These are phyloP conservation scores for Talaromyces sp. DNA, from an alignment of 2,329 filamentous ascomycete genomes.

Conservation along the genomic window DNA sequence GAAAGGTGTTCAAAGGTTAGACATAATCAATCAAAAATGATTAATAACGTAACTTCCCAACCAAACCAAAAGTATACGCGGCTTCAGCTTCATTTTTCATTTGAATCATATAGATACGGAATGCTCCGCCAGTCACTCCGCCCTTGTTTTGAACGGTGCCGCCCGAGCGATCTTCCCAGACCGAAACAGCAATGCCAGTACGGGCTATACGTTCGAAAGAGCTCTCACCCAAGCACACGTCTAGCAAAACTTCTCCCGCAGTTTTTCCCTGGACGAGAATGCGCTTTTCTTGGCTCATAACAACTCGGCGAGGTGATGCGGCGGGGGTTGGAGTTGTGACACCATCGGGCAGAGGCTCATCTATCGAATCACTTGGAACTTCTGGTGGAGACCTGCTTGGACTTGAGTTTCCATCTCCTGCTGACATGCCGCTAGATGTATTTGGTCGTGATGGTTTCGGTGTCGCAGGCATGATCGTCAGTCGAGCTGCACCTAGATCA, in stretches of 20 bases:
- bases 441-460: conserved; percentile 26
- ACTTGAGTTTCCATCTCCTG: background rate
- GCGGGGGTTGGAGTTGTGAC: conserved; percentile 15
- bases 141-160: conserved; percentile 52
- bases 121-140: conserved; percentile 55
- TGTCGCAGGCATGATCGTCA: conserved; percentile 69
- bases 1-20: background rate
- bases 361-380: conserved; percentile 18
- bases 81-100: conserved; percentile 51
- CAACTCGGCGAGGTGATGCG: conserved; percentile 42
- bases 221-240: conserved; percentile 77
- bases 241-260: conserved; percentile 63
- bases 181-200: conserved; percentile 80
- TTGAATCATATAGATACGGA: conserved; percentile 62
- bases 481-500: conserved; percentile 76
- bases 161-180: conserved; percentile 73
- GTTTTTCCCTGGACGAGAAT: conserved; percentile 72
- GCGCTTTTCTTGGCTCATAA: conserved; percentile 70
- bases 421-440: conserved; percentile 43
- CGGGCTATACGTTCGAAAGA: conserved; percentile 80
- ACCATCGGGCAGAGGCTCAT: conserved; percentile 7
- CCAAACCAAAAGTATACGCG: conserved; percentile 51
- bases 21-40: background rate
- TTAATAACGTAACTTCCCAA: conserved; percentile 49
- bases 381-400: conserved; percentile 27